Evolutionary conservation across 345 rosid genomes (phyloP).

Genomic region (Chamaenerion angustifolium): DNA sequence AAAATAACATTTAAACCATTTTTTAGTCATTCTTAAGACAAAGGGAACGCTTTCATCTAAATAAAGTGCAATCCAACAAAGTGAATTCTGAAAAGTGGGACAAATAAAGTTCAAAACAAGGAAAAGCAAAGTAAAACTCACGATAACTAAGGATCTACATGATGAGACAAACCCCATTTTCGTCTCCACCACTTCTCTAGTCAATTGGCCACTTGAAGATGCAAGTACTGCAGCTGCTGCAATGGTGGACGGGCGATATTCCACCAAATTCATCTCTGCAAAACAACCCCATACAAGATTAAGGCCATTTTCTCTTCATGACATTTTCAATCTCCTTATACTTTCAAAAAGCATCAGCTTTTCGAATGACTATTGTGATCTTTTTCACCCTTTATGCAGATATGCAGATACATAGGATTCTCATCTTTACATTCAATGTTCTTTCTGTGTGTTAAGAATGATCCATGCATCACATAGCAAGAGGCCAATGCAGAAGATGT

Average conservation of each 20-base stretch:
- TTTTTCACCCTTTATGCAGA: no score
- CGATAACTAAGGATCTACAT: slow-evolving; percentile 39
- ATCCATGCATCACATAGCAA: no score
- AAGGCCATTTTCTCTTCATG: neutral
- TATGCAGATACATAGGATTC: no score
- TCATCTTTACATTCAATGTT: no score
- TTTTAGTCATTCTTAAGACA: no score
- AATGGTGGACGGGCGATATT: slow-evolving; percentile 52
- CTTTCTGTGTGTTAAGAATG: no score
- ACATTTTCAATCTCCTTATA: no score
- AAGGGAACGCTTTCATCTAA: neutral
- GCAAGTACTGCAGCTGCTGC: slow-evolving; percentile 70
- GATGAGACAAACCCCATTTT: slow-evolving; percentile 37
- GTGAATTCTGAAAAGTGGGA: neutral
- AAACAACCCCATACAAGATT: neutral
- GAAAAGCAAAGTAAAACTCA: slow-evolving; percentile 12
- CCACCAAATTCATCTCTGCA: slow-evolving; percentile 47
- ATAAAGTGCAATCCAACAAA: neutral
- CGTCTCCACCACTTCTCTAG: slow-evolving; percentile 33
- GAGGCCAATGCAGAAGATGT: no score
- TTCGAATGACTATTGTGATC: no score
- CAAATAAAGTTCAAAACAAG: neutral
- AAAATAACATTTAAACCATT: no score
- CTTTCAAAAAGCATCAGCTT: no score
- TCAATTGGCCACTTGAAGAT: slow-evolving; percentile 35